Evolutionary conservation across 1,139 yeast genomes (phyloP).

Genomic region (Geotrichum candidum): DNA sequence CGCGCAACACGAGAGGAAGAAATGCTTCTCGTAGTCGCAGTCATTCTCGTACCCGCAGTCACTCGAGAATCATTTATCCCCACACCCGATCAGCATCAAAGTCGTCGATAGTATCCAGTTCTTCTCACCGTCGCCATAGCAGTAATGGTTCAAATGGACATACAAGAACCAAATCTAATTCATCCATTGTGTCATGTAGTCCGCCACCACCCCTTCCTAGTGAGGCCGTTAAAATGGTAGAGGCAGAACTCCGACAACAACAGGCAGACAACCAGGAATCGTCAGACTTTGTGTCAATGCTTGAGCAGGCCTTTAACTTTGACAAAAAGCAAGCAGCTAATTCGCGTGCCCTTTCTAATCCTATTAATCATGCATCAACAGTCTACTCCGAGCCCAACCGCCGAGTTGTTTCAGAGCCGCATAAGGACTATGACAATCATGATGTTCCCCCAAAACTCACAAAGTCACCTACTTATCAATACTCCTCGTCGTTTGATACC

Average conservation of each 20-base stretch:
- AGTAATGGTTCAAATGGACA: not conserved
- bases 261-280: not conserved
- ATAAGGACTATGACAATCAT: not conserved
- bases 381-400: not conserved
- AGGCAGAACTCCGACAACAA: not conserved
- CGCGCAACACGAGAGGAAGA: not conserved
- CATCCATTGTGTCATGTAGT: not conserved
- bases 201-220: conserved; percentile 17
- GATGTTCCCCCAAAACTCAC: not conserved
- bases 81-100: not conserved
- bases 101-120: not conserved
- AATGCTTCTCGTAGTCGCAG: conserved; percentile 6
- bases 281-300: conserved; percentile 17
- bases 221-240: conserved; percentile 14
- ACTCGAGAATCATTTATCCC: conserved; percentile 7
- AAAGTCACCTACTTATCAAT: not conserved
- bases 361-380: not conserved
- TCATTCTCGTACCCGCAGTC: conserved; percentile 11
- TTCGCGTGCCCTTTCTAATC: conserved; percentile 1
- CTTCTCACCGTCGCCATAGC: not conserved
- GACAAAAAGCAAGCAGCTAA: not conserved
- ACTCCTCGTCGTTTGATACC: not conserved
- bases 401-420: conserved; percentile 12
- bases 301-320: conserved; percentile 18
- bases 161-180: not conserved